A percentile compares a stretch with the other conserved stretches of the same genome.
These are phyloP conservation scores for Lasiosphaeria miniovina DNA, from an alignment of 495 filamentous ascomycete genomes.

Conservation along the genomic window DNA sequence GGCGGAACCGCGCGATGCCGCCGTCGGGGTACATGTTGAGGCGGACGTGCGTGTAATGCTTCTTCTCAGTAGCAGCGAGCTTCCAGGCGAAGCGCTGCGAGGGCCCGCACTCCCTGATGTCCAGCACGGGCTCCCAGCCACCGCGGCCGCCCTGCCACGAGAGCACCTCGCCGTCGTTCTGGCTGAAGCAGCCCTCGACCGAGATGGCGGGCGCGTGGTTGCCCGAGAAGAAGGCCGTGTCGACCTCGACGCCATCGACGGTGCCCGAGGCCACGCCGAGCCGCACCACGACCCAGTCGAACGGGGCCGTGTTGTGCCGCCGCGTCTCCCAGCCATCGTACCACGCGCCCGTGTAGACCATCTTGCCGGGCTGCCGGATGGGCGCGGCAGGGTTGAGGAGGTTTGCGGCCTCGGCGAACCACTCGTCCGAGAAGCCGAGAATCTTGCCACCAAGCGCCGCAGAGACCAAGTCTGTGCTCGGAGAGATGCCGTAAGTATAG, in stretches of 20 bases:
- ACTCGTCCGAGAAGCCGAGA: constrained; percentile 79
- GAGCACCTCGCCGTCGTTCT: constrained; percentile 57
- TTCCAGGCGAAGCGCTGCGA: constrained; percentile 76
- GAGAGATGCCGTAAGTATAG: neutral
- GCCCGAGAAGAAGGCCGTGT: constrained; percentile 82
- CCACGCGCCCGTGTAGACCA: constrained; percentile 85
- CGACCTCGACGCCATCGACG: constrained; percentile 77
- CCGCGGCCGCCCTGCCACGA: constrained; percentile 54
- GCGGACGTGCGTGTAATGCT: constrained; percentile 79
- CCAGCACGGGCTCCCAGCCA: constrained; percentile 71
- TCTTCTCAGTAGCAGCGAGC: constrained; percentile 54
- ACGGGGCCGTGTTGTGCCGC: constrained; percentile 73
- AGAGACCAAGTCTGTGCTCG: constrained; percentile 67
- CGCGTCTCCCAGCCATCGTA: constrained; percentile 96
- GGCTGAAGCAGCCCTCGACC: constrained; percentile 72
- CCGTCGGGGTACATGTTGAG: constrained; percentile 92
- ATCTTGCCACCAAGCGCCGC: constrained; percentile 68
- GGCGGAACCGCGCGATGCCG: constrained; percentile 82
- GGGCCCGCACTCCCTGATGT: constrained; percentile 68
- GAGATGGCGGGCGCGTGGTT: constrained; percentile 83
- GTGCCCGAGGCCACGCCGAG: constrained; percentile 75
- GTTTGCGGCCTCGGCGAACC: constrained; percentile 81
- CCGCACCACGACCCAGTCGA: constrained; percentile 80
- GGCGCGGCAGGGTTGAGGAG: constrained; percentile 72
- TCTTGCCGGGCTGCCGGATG: constrained; percentile 74